A percentile compares a stretch with the other conserved stretches of the same genome.
Evolutionary conservation across 495 filamentous ascomycete species (phyloP).

Genomic region (Daldinia concentrica): DNA sequence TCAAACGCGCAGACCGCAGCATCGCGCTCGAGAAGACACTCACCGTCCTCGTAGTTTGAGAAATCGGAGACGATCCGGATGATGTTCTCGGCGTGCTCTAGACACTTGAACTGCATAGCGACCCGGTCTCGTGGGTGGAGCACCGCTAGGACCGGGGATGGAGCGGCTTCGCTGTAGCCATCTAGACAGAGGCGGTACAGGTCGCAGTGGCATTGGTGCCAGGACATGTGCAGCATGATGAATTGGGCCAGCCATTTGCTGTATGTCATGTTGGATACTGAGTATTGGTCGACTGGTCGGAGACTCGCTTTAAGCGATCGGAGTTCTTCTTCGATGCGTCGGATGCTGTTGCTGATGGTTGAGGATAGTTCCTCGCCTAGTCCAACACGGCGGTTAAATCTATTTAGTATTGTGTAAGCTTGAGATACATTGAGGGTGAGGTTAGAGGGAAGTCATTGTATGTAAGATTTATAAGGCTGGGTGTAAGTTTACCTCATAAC

Average conservation of each 20-base stretch:
- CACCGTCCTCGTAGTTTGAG: conserved; percentile 17
- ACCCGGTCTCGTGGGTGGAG: conserved; percentile 33
- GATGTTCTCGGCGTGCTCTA: conserved; percentile 45
- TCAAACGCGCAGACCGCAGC: conserved; percentile 45
- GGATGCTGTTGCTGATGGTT: conserved; percentile 31
- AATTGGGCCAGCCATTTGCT: conserved; percentile 38
- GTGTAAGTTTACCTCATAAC: conserved; percentile 36
- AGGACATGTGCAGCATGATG: conserved; percentile 45
- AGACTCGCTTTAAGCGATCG: conserved; percentile 21
- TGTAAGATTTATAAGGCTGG: neutral
- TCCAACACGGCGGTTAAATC: conserved; percentile 41
- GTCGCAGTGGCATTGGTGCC: conserved; percentile 48
- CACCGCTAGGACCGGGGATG: conserved; percentile 34
- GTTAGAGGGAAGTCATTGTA: neutral
- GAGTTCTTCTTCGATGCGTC: conserved; percentile 35
- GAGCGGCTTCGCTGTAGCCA: conserved; percentile 45
- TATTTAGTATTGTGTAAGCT: conserved; percentile 11
- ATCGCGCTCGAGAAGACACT: conserved; percentile 40
- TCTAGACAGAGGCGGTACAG: conserved; percentile 44
- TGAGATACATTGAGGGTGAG: neutral
- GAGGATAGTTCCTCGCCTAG: conserved; percentile 39
- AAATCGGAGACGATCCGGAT: conserved; percentile 43
- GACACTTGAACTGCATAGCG: conserved; percentile 39
- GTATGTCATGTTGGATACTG: conserved; percentile 22
- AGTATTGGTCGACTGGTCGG: conserved; percentile 33